Conservation (phyloP, 2,329 filamentous ascomycete genomes). For the Aureobasidium sp. region DNA sequence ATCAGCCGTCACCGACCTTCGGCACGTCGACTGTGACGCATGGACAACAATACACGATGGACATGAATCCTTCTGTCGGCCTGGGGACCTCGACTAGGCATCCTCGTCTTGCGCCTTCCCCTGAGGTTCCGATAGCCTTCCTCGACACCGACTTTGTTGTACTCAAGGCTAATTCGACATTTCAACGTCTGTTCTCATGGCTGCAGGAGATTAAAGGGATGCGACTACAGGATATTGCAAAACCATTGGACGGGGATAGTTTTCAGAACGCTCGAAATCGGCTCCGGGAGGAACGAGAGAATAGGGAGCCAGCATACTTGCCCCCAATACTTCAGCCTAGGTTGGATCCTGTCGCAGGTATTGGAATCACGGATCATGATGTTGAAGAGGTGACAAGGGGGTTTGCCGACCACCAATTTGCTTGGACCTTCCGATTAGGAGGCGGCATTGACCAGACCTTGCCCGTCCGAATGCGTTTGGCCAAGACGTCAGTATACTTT, state of each 20-base stretch:
- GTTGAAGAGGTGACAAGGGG: slow-evolving; percentile 39
- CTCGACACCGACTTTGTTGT: slow-evolving; percentile 43
- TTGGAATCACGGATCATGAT: slow-evolving; percentile 36
- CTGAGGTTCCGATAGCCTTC: slow-evolving; percentile 32
- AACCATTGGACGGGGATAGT: slow-evolving; percentile 35
- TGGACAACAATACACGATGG: neutral
- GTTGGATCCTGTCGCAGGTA: slow-evolving; percentile 37
- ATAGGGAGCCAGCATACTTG: slow-evolving; percentile 44
- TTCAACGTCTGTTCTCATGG: slow-evolving; percentile 35
- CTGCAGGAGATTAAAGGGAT: slow-evolving; percentile 33
- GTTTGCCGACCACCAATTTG: slow-evolving; percentile 36
- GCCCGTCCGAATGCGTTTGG: slow-evolving; percentile 31
- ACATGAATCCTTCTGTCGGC: neutral
- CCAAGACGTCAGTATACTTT: slow-evolving; percentile 41
- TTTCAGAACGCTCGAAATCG: slow-evolving; percentile 39
- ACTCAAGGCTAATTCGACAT: slow-evolving; percentile 39
- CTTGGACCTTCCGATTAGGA: slow-evolving; percentile 34
- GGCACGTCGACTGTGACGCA: neutral
- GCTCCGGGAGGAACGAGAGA: slow-evolving; percentile 41
- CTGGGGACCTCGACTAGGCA: neutral
- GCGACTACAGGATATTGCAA: slow-evolving; percentile 39
- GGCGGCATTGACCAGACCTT: slow-evolving; percentile 31
- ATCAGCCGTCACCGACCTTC: neutral
- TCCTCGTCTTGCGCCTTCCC: neutral
- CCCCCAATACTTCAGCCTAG: slow-evolving; percentile 41